phyloP scores from a whole-genome alignment of 352 stramenopile species.

The Globisporangium ultimum region DNA sequence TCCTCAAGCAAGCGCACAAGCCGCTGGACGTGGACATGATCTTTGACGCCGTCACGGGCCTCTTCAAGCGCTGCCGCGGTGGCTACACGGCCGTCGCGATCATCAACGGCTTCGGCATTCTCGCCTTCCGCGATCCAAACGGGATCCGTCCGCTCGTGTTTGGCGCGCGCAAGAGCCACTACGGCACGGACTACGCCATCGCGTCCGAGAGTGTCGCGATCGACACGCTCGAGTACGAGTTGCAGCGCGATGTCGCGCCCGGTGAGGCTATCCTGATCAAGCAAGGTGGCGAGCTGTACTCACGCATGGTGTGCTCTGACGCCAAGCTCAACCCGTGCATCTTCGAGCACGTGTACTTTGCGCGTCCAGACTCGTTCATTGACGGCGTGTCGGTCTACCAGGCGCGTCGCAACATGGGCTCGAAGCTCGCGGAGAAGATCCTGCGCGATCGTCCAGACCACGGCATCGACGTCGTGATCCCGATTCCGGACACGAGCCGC shows the following conservation, averaged over 20 bases:
- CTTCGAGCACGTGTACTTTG: constrained; percentile 99
- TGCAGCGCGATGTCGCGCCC: constrained; percentile 94
- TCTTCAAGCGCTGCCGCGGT: constrained; percentile 95
- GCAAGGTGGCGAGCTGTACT: constrained; percentile 83
- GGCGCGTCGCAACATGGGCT: constrained; percentile 97
- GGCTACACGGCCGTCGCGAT: constrained; percentile 97
- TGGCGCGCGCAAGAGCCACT: constrained; percentile 80
- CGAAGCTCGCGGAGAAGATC: constrained; percentile 97
- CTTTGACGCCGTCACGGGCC: constrained; percentile 87
- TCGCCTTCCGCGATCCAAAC: constrained; percentile 98
- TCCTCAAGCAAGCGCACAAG: constrained; percentile 81
- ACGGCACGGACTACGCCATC: constrained; percentile 92
- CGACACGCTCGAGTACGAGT: constrained; percentile 96
- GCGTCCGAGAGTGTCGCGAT: constrained; percentile 98
- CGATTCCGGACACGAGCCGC: constrained; percentile 97
- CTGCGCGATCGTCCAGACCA: constrained; percentile 89
- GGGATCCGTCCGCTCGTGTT: constrained; percentile 97
- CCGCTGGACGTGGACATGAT: constrained; percentile 76
- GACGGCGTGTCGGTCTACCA: constrained; percentile 98
- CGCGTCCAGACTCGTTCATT: constrained; percentile 98
- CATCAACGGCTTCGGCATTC: constrained; percentile 96
- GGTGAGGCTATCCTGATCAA: constrained; percentile 97
- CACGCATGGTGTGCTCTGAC: constrained; percentile 73
- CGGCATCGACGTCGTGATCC: constrained; percentile 97
- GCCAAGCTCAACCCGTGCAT: constrained; percentile 94